These are phyloP conservation scores for Tetracladium maxilliforme DNA, from an alignment of 2,329 filamentous ascomycete genomes.

Conservation along the genomic window DNA sequence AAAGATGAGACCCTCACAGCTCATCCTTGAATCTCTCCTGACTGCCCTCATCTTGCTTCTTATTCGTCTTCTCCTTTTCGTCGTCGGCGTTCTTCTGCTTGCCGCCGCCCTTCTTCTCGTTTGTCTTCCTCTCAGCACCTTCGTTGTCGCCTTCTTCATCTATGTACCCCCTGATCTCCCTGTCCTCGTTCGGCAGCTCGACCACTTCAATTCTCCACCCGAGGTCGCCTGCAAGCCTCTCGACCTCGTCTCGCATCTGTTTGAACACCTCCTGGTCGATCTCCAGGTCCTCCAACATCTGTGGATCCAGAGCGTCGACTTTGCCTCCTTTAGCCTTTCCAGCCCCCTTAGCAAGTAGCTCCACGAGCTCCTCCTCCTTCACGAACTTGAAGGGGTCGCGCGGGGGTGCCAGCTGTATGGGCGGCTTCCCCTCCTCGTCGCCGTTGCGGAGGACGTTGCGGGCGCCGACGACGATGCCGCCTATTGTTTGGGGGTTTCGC, in stretches of 20 bases:
- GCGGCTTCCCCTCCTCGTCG: constrained; percentile 30
- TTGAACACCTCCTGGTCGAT: constrained; percentile 55
- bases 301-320: constrained; percentile 6
- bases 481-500: too few species aligned
- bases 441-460: constrained; percentile 29
- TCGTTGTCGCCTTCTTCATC: too few species aligned
- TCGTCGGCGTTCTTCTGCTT: constrained; percentile 11
- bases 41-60: constrained; percentile 7
- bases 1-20: too few species aligned
- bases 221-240: constrained; percentile 52
- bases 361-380: constrained; percentile 9
- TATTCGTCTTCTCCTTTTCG: constrained; percentile 7
- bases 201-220: constrained; percentile 74
- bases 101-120: constrained; percentile 9
- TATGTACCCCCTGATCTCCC: constrained; percentile 57
- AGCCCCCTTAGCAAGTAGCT: constrained; percentile 4
- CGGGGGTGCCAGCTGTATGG: constrained; percentile 28
- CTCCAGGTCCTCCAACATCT: constrained; percentile 42
- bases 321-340: constrained; percentile 21
- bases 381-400: constrained; percentile 19
- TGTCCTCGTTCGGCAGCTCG: constrained; percentile 42
- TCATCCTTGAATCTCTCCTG: not conserved
- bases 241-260: constrained; percentile 50
- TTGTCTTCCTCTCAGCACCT: constrained; percentile 12
- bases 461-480: constrained; percentile 34